A percentile compares a stretch with the other conserved stretches of the same genome.
phyloP scores from a whole-genome alignment of 2,329 filamentous ascomycete genomes.

The Exophiala aquamarina region DNA sequence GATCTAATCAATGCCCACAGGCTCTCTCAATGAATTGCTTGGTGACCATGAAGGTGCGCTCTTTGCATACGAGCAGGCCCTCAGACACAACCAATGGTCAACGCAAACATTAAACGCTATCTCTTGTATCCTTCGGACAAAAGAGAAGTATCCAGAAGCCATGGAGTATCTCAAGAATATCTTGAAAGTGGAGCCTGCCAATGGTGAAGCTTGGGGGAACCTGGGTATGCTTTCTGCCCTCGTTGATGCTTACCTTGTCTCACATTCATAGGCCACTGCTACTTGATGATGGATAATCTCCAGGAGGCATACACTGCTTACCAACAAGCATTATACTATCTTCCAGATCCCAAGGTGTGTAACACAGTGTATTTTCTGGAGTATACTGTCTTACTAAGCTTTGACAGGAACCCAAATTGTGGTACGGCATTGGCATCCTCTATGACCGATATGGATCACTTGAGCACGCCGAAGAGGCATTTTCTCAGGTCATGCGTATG shows the following conservation, averaged over 20 bases:
- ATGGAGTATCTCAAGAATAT: conserved; percentile 92
- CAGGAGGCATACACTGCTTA: conserved; percentile 97
- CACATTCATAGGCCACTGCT: conserved; percentile 75
- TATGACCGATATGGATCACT: conserved; percentile 96
- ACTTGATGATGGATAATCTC: conserved; percentile 96
- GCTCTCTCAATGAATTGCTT: conserved; percentile 81
- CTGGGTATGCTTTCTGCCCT: conserved; percentile 62
- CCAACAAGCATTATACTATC: conserved; percentile 89
- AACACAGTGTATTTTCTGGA: not conserved
- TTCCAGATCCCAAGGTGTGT: conserved; percentile 85
- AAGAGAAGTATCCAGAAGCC: conserved; percentile 90
- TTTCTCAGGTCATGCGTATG: conserved; percentile 99
- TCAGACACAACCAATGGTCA: conserved; percentile 84
- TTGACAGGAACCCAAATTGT: conserved; percentile 83
- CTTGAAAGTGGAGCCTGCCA: conserved; percentile 81
- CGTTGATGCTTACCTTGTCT: conserved; percentile 27
- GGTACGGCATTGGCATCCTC: conserved; percentile 97
- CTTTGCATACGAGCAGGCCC: conserved; percentile 84
- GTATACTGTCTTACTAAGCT: conserved; percentile 5
- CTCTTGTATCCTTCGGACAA: conserved; percentile 83
- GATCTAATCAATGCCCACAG: conserved; percentile 45
- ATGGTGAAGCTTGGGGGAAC: conserved; percentile 96
- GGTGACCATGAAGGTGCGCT: conserved; percentile 87
- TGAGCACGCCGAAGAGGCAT: conserved; percentile 96
- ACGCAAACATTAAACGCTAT: conserved; percentile 92